Evolutionary conservation across 2,329 filamentous ascomycete genomes (phyloP), one percentile per base, ranked within the genome.

Genomic region (Trichocomaceae sp.): DNA sequence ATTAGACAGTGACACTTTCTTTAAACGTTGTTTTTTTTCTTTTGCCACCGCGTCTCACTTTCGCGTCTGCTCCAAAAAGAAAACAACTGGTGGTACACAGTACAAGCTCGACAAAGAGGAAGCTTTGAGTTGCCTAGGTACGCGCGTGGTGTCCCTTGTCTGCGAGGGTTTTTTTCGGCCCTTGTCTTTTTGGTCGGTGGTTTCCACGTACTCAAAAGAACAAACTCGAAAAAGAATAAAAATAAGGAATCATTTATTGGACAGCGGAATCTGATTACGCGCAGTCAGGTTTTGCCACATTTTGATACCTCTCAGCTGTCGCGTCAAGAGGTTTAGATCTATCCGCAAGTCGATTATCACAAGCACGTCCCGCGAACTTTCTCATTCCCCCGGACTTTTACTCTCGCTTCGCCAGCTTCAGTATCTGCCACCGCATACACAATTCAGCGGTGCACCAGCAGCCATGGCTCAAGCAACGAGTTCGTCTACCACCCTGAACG

Each of bases 391-490:
- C 95, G 66, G 26, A 29, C 26, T 29, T 29, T 29, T 8, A 90
- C 95, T 74, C 83, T 93, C 72, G 85, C 88, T n/a, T 76, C 87
- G 90, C 69, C 78, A 78, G 57, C 73, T 71, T 65, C 81, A 85
- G 69, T 93, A 93, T 79, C 67, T 85, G 13, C 52, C 75, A 79
- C 88, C 74, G 57, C 83, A 82, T 77, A 85, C 82, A 73, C 83
- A 84, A 72, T 81, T 84, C 74, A 84, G 82, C 76, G 84, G 84
- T 76, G 83, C 86, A 76, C 87, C 84, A 84, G 87, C 86, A 84
- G 87, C 86, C 85, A 96, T 96, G 91, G 90, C 91, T 84, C 90
- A 96, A 89, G 84, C 90, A 86, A 89, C 89, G 87, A 96, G 91
- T 96, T 88, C 89, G 90, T 96, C 89, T 77, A 83, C 89, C 81